A percentile compares a stretch with the other conserved stretches of the same genome.
phyloP scores from a whole-genome alignment of 78 protist genomes.

The Dictyostelium citrinum region DNA sequence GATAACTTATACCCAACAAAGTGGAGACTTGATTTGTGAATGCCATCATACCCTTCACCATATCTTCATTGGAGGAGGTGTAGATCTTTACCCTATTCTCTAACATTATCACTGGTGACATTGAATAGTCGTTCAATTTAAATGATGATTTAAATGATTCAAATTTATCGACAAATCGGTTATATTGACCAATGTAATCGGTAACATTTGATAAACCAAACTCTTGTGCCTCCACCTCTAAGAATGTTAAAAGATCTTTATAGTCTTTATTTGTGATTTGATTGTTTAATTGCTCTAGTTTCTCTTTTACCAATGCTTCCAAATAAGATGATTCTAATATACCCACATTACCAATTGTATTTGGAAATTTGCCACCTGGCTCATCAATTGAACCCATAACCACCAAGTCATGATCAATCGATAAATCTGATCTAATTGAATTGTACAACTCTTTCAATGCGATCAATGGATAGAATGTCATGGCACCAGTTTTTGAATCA shows the following conservation, averaged over 20 bases:
- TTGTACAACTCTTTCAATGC: background rate
- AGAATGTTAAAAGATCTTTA: background rate
- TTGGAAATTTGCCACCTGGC: conserved; percentile 88
- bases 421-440: background rate
- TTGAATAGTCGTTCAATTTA: conserved; percentile 3
- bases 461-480: background rate
- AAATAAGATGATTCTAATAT: conserved; percentile 73
- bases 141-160: background rate
- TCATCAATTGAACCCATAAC: conserved; percentile 72
- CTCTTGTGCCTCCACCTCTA: background rate
- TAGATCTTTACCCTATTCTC: conserved; percentile 65
- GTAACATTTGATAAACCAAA: background rate
- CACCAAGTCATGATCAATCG: background rate
- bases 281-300: background rate
- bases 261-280: background rate
- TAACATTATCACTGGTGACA: conserved; percentile 47
- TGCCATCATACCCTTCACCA: conserved; percentile 44
- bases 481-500: background rate
- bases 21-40: conserved; percentile 60
- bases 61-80: conserved; percentile 13
- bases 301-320: background rate
- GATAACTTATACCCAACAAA: conserved; percentile 29
- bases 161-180: background rate
- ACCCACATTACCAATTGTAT: conserved; percentile 83
- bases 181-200: background rate